phyloP scores from a whole-genome alignment of 2,329 filamentous ascomycete genomes.

The Immersiporthe knoxdaviesiana region DNA sequence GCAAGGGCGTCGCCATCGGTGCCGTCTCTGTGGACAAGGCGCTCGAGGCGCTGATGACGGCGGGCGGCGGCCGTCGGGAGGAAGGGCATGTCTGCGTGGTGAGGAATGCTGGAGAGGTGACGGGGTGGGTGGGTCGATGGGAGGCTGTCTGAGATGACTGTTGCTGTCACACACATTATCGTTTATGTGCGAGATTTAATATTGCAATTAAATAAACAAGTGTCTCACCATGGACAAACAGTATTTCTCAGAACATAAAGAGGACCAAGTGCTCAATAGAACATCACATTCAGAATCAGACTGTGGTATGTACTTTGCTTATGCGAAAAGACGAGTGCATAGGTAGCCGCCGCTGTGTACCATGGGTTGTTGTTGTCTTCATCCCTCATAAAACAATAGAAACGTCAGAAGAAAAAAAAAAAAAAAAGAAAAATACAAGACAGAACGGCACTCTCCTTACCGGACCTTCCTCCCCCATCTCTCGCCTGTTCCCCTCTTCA shows the following conservation, averaged over 20 bases:
- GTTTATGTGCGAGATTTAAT: not conserved
- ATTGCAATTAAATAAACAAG: no score
- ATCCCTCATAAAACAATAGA: not conserved
- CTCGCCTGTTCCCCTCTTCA: not conserved
- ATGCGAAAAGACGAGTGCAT: conserved; percentile 1
- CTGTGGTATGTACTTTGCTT: not conserved
- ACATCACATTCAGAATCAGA: not conserved
- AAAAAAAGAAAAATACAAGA: not conserved
- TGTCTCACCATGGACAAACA: not conserved
- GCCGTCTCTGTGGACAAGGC: conserved; percentile 66
- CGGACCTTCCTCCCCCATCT: no score
- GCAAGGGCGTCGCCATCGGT: conserved; percentile 75
- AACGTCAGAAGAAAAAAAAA: not conserved
- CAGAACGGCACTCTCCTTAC: not conserved
- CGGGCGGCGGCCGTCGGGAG: conserved; percentile 36
- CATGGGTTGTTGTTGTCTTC: conserved; percentile 2
- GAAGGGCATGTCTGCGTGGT: conserved; percentile 73
- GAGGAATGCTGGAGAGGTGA: conserved; percentile 74
- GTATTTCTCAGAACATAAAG: no score
- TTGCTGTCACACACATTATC: not conserved
- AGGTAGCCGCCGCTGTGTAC: not conserved
- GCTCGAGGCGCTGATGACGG: conserved; percentile 42
- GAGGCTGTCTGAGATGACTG: conserved; percentile 57
- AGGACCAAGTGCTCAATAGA: not conserved
- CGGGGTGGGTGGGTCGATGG: conserved; percentile 82